Evolutionary conservation across 805 yeast species (phyloP).

Genomic region (Kazachstania martiniae): DNA sequence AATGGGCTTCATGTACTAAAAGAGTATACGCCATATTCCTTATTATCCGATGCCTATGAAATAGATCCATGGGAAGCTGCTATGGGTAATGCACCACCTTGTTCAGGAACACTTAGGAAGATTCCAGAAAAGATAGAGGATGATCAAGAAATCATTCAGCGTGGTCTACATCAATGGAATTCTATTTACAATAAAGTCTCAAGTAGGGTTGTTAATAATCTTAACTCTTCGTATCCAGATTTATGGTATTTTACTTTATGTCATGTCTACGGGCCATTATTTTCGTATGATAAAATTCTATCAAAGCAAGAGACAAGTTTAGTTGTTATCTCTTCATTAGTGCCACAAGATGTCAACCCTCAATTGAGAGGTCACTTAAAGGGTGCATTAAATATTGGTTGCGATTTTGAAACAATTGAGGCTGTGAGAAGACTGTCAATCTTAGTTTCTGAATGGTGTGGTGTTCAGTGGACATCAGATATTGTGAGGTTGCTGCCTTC

Average conservation of each 20-base stretch:
- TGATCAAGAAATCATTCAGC: constrained; percentile 9
- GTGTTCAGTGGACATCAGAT: constrained; percentile 43
- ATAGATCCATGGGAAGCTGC: constrained; percentile 21
- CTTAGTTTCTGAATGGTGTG: constrained; percentile 63
- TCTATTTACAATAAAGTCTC: constrained; percentile 68
- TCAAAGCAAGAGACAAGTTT: constrained; percentile 62
- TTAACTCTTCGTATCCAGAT: constrained; percentile 74
- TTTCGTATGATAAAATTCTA: constrained; percentile 57
- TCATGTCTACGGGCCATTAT: constrained; percentile 67
- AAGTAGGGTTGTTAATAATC: constrained; percentile 51
- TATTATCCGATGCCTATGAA: constrained; percentile 18
- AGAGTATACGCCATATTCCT: constrained; percentile 48
- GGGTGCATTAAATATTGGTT: constrained; percentile 78
- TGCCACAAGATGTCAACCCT: constrained; percentile 90
- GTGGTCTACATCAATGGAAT: constrained; percentile 65
- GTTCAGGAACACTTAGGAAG: constrained; percentile 7
- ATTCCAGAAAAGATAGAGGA: constrained; percentile 5
- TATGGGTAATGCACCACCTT: constrained; percentile 9
- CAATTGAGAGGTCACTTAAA: constrained; percentile 83
- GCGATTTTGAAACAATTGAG: constrained; percentile 49
- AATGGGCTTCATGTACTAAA: constrained; percentile 60
- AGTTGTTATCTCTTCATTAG: constrained; percentile 65
- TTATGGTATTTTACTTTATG: constrained; percentile 62
- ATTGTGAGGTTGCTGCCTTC: constrained; percentile 20
- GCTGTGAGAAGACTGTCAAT: constrained; percentile 53